Conservation (phyloP, 371 early-diverging fungal species). For the Capniomyces stellatus region DNA sequence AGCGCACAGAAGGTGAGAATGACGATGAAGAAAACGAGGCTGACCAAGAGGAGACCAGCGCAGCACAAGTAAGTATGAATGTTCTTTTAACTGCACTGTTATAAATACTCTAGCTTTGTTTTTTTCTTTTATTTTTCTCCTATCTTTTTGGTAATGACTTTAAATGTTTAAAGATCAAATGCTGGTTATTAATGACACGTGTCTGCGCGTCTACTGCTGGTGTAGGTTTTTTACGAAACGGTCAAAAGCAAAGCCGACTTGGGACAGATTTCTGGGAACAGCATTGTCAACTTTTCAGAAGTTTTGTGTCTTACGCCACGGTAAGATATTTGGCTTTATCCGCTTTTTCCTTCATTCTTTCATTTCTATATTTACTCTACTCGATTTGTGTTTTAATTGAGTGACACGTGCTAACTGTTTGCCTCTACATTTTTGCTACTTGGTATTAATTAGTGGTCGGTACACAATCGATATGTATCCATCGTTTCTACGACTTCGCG, state of each 20-base stretch:
- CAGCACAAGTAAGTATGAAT: too few relatives aligned
- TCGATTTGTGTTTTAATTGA: too few relatives aligned
- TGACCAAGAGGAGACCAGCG: constrained; percentile 26
- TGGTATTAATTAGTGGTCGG: too few relatives aligned
- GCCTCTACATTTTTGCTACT: constrained; percentile 6
- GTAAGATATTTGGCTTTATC: too few relatives aligned
- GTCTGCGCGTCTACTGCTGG: constrained; percentile 10
- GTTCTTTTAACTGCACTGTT: too few relatives aligned
- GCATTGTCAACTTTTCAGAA: constrained; percentile 78
- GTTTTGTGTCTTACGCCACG: constrained; percentile 64
- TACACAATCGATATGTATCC: constrained; percentile 90
- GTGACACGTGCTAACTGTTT: neutral
- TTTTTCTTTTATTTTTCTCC: too few relatives aligned
- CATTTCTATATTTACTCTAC: too few relatives aligned
- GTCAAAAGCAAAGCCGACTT: constrained; percentile 83
- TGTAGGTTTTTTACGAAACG: constrained; percentile 75
- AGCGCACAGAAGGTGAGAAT: constrained; percentile 27
- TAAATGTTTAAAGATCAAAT: neutral
- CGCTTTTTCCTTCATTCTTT: too few relatives aligned
- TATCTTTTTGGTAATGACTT: too few relatives aligned
- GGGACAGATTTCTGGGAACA: constrained; percentile 67
- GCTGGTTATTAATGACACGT: neutral
- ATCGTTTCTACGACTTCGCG: constrained; percentile 81
- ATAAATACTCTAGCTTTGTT: too few relatives aligned
- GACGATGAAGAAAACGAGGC: constrained; percentile 39